These are phyloP conservation scores for Pleurozium schreberi DNA, from an alignment of 225 moss, liverwort and hornwort species.

Conservation along the genomic window DNA sequence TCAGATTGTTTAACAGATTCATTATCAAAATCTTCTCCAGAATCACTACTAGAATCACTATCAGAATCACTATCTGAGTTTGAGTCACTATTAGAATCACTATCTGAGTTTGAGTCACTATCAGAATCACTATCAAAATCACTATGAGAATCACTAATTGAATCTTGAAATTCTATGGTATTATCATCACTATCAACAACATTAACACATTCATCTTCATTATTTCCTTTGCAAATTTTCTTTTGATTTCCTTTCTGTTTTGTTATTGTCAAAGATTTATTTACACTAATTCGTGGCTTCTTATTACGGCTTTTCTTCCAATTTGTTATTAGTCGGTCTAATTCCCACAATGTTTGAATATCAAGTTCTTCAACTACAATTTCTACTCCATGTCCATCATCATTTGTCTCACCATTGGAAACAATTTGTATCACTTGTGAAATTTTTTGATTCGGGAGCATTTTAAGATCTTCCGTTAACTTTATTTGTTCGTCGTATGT, in stretches of 20 bases:
- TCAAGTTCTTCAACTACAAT: constrained; percentile 31
- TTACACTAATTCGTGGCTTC: not conserved
- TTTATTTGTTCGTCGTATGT: constrained; percentile 36
- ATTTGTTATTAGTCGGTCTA: constrained; percentile 47
- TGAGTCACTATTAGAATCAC: not conserved
- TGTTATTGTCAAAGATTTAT: not conserved
- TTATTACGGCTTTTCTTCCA: constrained; percentile 17
- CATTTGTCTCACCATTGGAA: not conserved
- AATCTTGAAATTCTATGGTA: not conserved
- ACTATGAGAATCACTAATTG: not conserved
- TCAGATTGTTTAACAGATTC: not conserved
- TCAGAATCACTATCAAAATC: not conserved
- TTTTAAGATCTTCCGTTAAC: constrained; percentile 16
- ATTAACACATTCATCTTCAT: not conserved
- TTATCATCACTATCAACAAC: not conserved
- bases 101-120: not conserved
- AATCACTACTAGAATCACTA: not conserved
- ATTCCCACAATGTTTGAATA: constrained; percentile 36
- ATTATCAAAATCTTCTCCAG: not conserved
- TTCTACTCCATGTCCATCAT: constrained; percentile 15
- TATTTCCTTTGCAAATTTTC: not conserved
- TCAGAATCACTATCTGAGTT: too few species aligned
- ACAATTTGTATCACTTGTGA: constrained; percentile 21
- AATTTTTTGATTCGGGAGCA: constrained; percentile 8
- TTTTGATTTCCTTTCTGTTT: not conserved